A percentile compares a stretch with the other conserved stretches of the same genome.
phyloP scores from a whole-genome alignment of 1,284 basidiomycete genomes.

The Cryptococcus neoformans region DNA sequence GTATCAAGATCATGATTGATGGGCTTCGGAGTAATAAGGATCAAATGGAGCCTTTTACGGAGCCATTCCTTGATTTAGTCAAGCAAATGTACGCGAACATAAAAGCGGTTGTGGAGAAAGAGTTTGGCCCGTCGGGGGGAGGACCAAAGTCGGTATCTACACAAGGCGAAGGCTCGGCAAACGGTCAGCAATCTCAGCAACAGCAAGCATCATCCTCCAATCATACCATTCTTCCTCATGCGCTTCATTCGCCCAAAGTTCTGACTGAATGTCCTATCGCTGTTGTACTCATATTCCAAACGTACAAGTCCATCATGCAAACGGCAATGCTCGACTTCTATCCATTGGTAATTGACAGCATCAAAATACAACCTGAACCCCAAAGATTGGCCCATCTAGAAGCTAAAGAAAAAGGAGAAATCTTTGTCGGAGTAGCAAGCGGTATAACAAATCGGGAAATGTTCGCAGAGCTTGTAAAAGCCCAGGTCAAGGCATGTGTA shows the following conservation, averaged over 20 bases:
- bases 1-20: conserved; percentile 92
- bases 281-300: conserved; percentile 87
- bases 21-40: conserved; percentile 51
- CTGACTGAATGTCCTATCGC: conserved; percentile 92
- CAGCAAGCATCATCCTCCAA: conserved; percentile 18
- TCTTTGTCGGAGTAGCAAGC: conserved; percentile 81
- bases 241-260: conserved; percentile 86
- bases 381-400: conserved; percentile 81
- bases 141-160: conserved; percentile 21
- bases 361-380: conserved; percentile 79
- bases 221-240: conserved; percentile 28
- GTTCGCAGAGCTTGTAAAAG: conserved; percentile 85
- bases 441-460: conserved; percentile 70
- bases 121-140: conserved; percentile 54
- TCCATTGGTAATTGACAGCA: conserved; percentile 65
- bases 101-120: conserved; percentile 68
- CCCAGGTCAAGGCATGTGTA: conserved; percentile 78
- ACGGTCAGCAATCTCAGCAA: conserved; percentile 4
- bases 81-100: conserved; percentile 76
- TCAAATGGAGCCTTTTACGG: conserved; percentile 73
- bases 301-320: conserved; percentile 62
- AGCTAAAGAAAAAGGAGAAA: conserved; percentile 68
- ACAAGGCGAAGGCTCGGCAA: conserved; percentile 15
- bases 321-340: conserved; percentile 72
- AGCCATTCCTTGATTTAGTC: conserved; percentile 74